Percentiles rank a stretch among this genome's conserved stretches.
These are phyloP conservation scores for Tetracladium setigerum DNA, from an alignment of 495 filamentous ascomycete genomes.

Conservation along the genomic window DNA sequence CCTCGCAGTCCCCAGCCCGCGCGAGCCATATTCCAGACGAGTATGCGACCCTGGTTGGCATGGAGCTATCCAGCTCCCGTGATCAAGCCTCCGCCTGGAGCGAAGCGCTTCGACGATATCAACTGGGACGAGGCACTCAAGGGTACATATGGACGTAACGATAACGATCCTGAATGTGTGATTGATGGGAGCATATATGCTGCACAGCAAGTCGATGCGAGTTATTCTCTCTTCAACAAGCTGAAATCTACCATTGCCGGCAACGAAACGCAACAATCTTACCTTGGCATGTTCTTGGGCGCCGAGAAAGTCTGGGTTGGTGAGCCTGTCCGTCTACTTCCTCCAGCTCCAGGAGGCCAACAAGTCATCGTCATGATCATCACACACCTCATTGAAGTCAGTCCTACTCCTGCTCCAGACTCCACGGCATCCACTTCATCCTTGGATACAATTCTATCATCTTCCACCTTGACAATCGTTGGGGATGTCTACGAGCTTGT, in stretches of 20 bases:
- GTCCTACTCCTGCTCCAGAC: constrained; percentile 1
- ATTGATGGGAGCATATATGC: constrained; percentile 56
- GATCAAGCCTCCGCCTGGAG: constrained; percentile 1
- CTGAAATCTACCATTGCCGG: constrained; percentile 27
- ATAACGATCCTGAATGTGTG: constrained; percentile 32
- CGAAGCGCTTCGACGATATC: constrained; percentile 35
- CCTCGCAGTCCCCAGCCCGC: constrained; percentile 29
- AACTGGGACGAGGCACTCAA: constrained; percentile 40
- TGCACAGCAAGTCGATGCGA: constrained; percentile 47
- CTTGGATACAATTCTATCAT: not conserved
- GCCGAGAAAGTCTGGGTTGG: constrained; percentile 56
- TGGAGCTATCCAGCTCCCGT: constrained; percentile 46
- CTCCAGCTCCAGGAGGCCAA: constrained; percentile 1
- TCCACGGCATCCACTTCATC: not conserved
- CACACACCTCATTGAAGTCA: constrained; percentile 25
- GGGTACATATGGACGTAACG: constrained; percentile 21
- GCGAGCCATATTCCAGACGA: constrained; percentile 21
- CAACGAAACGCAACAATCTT: constrained; percentile 18
- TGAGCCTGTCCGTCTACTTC: constrained; percentile 43
- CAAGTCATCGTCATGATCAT: constrained; percentile 41
- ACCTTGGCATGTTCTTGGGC: constrained; percentile 53
- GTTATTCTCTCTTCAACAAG: constrained; percentile 44
- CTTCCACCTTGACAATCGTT: constrained; percentile 22
- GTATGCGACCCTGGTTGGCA: constrained; percentile 49
- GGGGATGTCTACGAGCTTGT: constrained; percentile 43